These are phyloP conservation scores for Litchi chinensis DNA, from an alignment of 345 rosid genomes.

Conservation along the genomic window DNA sequence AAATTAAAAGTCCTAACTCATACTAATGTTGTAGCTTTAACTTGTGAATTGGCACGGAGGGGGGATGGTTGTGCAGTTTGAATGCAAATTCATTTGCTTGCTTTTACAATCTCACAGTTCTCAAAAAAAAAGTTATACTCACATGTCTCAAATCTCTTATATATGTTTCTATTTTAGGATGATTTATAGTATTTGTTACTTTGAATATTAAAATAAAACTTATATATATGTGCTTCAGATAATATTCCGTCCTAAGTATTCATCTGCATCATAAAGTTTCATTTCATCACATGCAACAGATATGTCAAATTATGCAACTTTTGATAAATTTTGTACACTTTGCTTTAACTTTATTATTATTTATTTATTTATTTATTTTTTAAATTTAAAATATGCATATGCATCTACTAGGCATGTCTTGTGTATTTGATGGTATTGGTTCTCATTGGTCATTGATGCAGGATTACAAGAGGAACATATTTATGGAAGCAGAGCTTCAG, in stretches of 20 bases:
- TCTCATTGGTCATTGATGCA: conserved; percentile 34
- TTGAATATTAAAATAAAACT: neutral
- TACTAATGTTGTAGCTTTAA: neutral
- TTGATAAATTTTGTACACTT: neutral
- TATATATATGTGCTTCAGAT: neutral
- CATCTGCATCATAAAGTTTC: no score
- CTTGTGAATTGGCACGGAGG: neutral
- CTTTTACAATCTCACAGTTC: neutral
- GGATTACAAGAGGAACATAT: conserved; percentile 82
- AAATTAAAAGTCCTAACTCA: neutral
- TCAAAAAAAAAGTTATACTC: no score
- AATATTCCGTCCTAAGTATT: neutral
- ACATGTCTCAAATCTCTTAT: neutral
- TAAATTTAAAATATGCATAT: neutral
- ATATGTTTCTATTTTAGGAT: no score
- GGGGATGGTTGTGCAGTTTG: neutral
- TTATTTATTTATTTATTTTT: no score
- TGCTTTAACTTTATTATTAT: neutral
- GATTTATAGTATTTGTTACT: no score
- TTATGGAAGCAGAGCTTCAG: conserved; percentile 84
- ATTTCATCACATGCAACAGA: neutral
- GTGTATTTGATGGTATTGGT: neutral
- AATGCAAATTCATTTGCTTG: neutral
- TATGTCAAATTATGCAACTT: conserved; percentile 5
- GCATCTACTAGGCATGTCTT: neutral